These are phyloP conservation scores for Russula emetica DNA, from an alignment of 768 basidiomycete genomes.

Conservation along the genomic window DNA sequence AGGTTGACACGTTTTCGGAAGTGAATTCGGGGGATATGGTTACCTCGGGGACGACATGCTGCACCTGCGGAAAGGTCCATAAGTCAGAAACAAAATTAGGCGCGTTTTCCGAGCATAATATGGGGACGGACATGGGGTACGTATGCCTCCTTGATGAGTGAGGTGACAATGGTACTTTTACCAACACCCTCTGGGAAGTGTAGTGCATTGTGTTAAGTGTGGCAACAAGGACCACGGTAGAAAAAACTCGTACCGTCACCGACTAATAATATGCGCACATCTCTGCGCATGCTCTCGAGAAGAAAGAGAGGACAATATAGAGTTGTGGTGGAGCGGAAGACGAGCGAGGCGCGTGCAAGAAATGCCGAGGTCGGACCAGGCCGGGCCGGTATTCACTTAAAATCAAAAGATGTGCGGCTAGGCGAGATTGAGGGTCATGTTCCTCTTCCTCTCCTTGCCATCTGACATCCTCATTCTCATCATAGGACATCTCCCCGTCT, in stretches of 20 bases:
- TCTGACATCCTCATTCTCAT: conserved; percentile 25
- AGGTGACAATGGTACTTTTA: conserved; percentile 96
- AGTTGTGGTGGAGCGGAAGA: background rate
- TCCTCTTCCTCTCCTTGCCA: conserved; percentile 19
- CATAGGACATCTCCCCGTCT: conserved; percentile 21
- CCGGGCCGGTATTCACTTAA: background rate
- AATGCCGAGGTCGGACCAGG: background rate
- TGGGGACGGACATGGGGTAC: conserved; percentile 68
- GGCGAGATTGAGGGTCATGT: background rate
- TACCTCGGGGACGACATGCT: conserved; percentile 93
- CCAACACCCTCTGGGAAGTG: conserved; percentile 79
- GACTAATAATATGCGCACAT: conserved; percentile 91
- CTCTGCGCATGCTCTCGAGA: conserved; percentile 63
- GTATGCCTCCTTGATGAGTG: conserved; percentile 93
- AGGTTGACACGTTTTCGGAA: conserved; percentile 95
- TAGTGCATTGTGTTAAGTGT: conserved; percentile 9
- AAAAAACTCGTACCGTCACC: conserved; percentile 69
- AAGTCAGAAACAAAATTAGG: conserved; percentile 5
- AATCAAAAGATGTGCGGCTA: background rate
- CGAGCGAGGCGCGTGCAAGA: background rate
- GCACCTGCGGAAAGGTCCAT: conserved; percentile 54
- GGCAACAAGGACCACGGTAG: conserved; percentile 6
- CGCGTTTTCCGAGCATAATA: background rate
- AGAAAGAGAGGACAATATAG: background rate
- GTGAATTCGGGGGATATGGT: conserved; percentile 98